These are phyloP conservation scores for Elaeis oleifera DNA, from an alignment of 202 grass and related monocot species.

Conservation along the genomic window DNA sequence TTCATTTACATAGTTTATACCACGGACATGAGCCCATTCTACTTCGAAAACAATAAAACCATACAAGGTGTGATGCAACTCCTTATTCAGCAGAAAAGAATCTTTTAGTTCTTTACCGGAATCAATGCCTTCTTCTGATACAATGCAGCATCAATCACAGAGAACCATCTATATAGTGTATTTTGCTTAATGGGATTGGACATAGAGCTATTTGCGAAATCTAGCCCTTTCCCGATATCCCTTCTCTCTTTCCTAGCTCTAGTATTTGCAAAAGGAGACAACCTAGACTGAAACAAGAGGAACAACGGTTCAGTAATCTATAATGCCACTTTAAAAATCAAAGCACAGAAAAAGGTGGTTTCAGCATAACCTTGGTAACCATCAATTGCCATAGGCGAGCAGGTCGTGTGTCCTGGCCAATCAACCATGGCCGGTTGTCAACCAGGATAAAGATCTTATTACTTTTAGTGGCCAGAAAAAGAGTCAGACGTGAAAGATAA, in stretches of 20 bases:
- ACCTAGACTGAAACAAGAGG: constrained; percentile 51
- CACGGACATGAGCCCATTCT: constrained; percentile 67
- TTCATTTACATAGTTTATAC: constrained; percentile 92
- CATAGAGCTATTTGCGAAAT: constrained; percentile 15
- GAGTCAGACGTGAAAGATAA: constrained; percentile 68
- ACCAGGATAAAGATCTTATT: constrained; percentile 84
- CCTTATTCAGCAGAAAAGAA: constrained; percentile 52
- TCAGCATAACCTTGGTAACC: constrained; percentile 64
- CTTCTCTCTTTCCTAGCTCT: constrained; percentile 53
- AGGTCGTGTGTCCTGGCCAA: constrained; percentile 60
- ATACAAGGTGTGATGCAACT: constrained; percentile 77
- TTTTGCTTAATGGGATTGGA: constrained; percentile 31
- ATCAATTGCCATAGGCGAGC: constrained; percentile 86
- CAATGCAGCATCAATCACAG: constrained; percentile 67
- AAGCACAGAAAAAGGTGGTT: not conserved
- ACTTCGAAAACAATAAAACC: constrained; percentile 95
- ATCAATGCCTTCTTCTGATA: constrained; percentile 50
- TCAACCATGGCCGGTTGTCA: constrained; percentile 75
- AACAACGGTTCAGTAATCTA: constrained; percentile 1
- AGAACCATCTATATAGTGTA: constrained; percentile 59
- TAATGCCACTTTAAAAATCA: not conserved
- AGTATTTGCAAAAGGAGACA: constrained; percentile 80
- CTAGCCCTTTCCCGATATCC: constrained; percentile 39
- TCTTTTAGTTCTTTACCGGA: constrained; percentile 85
- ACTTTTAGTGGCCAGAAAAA: constrained; percentile 55